Conservation (phyloP, 176 grass and related monocot species). For the bread wheat (Triticum aestivum) region DNA sequence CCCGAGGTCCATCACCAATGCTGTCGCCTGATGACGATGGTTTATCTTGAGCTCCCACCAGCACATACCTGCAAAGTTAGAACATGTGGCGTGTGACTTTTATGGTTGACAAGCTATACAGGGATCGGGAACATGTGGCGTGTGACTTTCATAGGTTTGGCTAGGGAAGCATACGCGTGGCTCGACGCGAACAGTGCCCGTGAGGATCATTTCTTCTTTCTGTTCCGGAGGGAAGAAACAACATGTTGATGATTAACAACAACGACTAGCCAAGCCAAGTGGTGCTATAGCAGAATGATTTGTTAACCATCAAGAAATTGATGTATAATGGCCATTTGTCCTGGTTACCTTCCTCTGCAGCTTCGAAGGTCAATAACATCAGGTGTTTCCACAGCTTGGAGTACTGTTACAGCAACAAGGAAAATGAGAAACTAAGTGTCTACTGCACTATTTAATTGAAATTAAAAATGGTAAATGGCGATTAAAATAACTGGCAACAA, state of each 20-base stretch:
- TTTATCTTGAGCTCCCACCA: too few relatives aligned
- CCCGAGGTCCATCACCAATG: constrained; percentile 77
- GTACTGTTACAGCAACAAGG: constrained; percentile 41
- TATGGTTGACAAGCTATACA: not conserved
- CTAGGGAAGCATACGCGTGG: too few relatives aligned
- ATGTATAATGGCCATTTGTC: not conserved
- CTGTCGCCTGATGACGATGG: constrained; percentile 28
- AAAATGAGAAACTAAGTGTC: not conserved
- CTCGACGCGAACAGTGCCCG: too few relatives aligned
- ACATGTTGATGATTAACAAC: not conserved
- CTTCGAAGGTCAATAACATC: constrained; percentile 30
- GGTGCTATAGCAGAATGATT: not conserved
- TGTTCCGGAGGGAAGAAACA: too few relatives aligned
- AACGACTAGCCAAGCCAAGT: not conserved
- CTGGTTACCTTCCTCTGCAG: constrained; percentile 66
- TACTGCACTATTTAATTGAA: too few relatives aligned
- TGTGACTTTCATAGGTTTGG: too few relatives aligned
- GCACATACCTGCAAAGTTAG: constrained; percentile 49
- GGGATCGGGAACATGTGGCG: too few relatives aligned
- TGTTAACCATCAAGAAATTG: not conserved
- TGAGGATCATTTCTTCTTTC: too few relatives aligned
- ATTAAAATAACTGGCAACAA: not conserved
- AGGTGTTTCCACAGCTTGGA: constrained; percentile 65
- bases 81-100: not conserved
- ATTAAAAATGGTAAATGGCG: not conserved